Conservation (phyloP, 2,329 filamentous ascomycete genomes). For the Lasiodiplodia gonubiensis region DNA sequence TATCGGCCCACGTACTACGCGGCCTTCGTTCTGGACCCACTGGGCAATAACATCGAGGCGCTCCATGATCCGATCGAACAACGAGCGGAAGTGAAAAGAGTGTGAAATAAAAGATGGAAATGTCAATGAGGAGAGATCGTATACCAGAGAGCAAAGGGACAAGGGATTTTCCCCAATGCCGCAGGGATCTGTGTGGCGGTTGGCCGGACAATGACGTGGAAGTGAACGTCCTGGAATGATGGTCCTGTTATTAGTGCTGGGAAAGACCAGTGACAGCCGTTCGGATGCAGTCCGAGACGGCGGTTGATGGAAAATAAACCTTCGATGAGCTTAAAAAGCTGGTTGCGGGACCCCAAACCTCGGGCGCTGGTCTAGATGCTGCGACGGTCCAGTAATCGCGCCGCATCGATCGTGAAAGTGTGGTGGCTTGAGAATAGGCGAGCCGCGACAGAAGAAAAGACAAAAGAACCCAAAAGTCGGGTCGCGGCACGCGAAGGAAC, state of each 20-base stretch:
- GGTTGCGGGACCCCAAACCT: slow-evolving; percentile 3
- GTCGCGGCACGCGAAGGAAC: not conserved
- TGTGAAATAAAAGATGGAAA: not conserved
- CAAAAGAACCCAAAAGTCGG: not conserved
- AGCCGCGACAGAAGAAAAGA: not conserved
- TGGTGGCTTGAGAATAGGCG: not conserved
- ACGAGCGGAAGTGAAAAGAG: not conserved
- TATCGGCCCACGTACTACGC: slow-evolving; percentile 40
- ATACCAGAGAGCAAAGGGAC: not conserved
- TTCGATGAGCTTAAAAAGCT: not conserved
- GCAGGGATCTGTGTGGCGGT: not conserved
- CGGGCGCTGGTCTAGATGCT: not conserved
- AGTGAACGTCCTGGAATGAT: not conserved
- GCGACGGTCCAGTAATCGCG: not conserved
- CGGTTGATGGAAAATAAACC: not conserved
- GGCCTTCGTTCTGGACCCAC: slow-evolving; percentile 38
- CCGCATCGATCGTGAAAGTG: not conserved
- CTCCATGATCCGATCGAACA: not conserved
- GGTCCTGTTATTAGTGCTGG: not conserved
- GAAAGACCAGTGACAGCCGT: not conserved
- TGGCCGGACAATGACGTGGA: not conserved
- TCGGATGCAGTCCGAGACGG: not conserved
- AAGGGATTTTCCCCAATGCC: not conserved
- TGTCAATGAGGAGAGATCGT: not conserved
- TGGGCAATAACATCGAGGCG: slow-evolving; percentile 24